phyloP scores from a whole-genome alignment of 2,329 filamentous ascomycete species.

The Metarhizium guizhouense region DNA sequence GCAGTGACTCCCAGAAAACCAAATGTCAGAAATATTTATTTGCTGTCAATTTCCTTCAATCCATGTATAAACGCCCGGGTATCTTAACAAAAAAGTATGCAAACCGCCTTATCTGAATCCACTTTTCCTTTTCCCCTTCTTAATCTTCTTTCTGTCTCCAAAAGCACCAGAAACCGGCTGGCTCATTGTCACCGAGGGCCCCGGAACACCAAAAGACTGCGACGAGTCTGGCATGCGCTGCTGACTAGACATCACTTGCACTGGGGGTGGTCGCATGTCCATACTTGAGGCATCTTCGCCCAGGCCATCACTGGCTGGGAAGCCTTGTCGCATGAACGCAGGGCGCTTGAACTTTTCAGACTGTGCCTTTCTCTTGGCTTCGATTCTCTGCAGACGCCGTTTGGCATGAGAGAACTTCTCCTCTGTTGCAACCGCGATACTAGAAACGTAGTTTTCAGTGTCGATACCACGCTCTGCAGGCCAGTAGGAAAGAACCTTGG shows the following conservation, averaged over 20 bases:
- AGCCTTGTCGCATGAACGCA: constrained; percentile 17
- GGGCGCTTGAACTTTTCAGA: constrained; percentile 25
- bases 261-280: constrained; percentile 10
- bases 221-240: constrained; percentile 21
- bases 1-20: too few relatives aligned
- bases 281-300: constrained; percentile 8
- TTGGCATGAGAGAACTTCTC: constrained; percentile 25
- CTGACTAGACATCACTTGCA: constrained; percentile 28
- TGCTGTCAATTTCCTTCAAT: not conserved
- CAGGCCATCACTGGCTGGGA: constrained; percentile 6
- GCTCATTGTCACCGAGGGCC: constrained; percentile 31
- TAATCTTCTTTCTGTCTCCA: constrained; percentile 33
- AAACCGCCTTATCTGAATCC: constrained; percentile 25
- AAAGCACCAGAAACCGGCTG: constrained; percentile 36
- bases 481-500: constrained; percentile 28
- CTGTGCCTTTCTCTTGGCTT: constrained; percentile 23
- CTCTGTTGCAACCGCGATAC: constrained; percentile 25
- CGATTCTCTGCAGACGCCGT: constrained; percentile 22
- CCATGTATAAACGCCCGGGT: not conserved
- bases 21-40: too few relatives aligned
- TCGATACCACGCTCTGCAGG: constrained; percentile 26
- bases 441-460: constrained; percentile 28
- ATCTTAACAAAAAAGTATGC: not conserved
- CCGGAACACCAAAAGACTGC: constrained; percentile 20
- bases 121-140: constrained; percentile 34